Percentiles rank a stretch among this genome's conserved stretches.
These are phyloP conservation scores for Tetraselmis striata DNA, from an alignment of 139 green algal species.

Conservation along the genomic window DNA sequence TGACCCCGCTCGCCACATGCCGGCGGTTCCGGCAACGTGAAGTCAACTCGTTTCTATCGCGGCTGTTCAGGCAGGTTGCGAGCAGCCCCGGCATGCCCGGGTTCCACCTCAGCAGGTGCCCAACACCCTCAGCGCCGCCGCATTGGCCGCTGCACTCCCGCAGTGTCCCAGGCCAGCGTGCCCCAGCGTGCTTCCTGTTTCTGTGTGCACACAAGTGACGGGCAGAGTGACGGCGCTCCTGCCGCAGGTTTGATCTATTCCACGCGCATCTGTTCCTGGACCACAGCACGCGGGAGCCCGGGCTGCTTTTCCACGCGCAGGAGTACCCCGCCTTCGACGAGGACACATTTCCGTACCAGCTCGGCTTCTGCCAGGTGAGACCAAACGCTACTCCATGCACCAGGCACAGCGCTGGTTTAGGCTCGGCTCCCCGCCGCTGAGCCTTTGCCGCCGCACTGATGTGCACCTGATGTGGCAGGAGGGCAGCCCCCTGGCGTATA, in stretches of 20 bases:
- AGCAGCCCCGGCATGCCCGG: background rate
- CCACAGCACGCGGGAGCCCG: background rate
- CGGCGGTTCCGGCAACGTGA: background rate
- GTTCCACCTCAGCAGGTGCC: background rate
- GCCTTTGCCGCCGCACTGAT: too few relatives aligned
- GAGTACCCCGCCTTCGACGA: background rate
- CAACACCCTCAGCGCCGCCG: background rate
- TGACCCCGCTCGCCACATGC: background rate
- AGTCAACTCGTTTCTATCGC: background rate
- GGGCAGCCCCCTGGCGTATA: background rate
- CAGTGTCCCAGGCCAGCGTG: background rate
- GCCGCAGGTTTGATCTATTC: background rate
- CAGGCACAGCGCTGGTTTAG: too few relatives aligned
- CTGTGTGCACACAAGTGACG: background rate
- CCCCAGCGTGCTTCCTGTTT: background rate
- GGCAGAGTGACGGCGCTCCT: too few relatives aligned
- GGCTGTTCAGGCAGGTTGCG: background rate
- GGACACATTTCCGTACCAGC: background rate
- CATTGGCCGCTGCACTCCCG: background rate
- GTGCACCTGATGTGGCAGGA: too few relatives aligned
- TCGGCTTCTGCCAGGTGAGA: background rate
- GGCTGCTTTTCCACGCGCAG: background rate
- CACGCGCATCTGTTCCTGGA: background rate
- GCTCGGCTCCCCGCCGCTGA: too few relatives aligned
- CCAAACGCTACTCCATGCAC: too few relatives aligned